phyloP scores from a whole-genome alignment of 148 eudicot genomes.

The Linanthus parryae region DNA sequence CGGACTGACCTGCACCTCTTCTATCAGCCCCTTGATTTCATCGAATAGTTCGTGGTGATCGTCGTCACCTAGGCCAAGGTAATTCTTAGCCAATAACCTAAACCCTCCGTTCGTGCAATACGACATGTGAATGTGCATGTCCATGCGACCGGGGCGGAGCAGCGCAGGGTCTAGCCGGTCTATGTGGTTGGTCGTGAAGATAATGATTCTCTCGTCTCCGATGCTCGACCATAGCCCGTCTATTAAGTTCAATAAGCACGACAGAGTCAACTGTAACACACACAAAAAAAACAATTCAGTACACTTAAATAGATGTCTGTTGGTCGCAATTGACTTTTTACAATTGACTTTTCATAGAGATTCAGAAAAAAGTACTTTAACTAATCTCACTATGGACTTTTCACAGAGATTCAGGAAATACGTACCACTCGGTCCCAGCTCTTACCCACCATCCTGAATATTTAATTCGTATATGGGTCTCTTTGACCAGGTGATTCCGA shows the following conservation, averaged over 20 bases:
- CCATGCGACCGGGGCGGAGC: not conserved
- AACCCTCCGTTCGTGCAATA: not conserved
- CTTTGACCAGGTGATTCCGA: too few relatives aligned
- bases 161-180: not conserved
- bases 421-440: too few relatives aligned
- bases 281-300: too few relatives aligned
- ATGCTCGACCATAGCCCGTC: slow-evolving; percentile 5
- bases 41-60: not conserved
- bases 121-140: not conserved
- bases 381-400: too few relatives aligned
- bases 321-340: too few relatives aligned
- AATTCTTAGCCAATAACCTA: not conserved
- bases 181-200: slow-evolving; percentile 2
- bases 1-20: not conserved
- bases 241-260: not conserved
- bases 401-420: too few relatives aligned
- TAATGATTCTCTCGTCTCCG: not conserved
- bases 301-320: too few relatives aligned
- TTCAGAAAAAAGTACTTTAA: too few relatives aligned
- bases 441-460: too few relatives aligned
- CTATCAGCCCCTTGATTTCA: not conserved
- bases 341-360: too few relatives aligned
- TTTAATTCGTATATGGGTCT: too few relatives aligned
- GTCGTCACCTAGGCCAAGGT: not conserved
- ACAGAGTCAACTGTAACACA: too few relatives aligned